phyloP scores from a whole-genome alignment of 75 land plant genomes.

The Ceratopteris richardii region DNA sequence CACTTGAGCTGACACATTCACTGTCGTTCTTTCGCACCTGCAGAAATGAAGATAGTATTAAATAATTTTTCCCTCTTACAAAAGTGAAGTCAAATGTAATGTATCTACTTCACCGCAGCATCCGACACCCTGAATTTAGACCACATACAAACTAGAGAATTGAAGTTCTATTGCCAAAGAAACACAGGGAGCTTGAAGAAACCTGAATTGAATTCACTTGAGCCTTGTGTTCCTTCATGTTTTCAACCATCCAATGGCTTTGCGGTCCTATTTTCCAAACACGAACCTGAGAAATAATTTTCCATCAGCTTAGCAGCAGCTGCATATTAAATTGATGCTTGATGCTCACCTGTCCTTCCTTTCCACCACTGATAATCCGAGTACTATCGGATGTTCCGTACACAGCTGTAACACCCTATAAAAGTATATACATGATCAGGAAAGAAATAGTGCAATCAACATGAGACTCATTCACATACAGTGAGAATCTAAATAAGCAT shows the following conservation, averaged over 20 bases:
- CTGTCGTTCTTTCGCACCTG: slow-evolving; percentile 30
- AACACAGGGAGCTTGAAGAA: too few relatives aligned
- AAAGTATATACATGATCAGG: not conserved
- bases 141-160: too few relatives aligned
- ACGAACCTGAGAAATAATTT: slow-evolving; percentile 16
- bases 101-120: too few relatives aligned
- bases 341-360: slow-evolving; percentile 27
- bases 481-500: too few relatives aligned
- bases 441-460: too few relatives aligned
- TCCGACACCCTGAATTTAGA: too few relatives aligned
- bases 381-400: slow-evolving; percentile 26
- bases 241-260: slow-evolving; percentile 25
- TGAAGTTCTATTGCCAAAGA: too few relatives aligned
- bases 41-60: too few relatives aligned
- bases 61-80: not conserved
- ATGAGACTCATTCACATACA: too few relatives aligned
- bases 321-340: too few relatives aligned
- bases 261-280: slow-evolving; percentile 33
- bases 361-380: slow-evolving; percentile 29
- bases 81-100: slow-evolving; percentile 5
- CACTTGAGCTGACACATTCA: slow-evolving; percentile 32
- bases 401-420: slow-evolving; percentile 26
- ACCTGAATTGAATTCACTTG: slow-evolving; percentile 17
- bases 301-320: too few relatives aligned
- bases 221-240: slow-evolving; percentile 29